Evolutionary conservation across 305 asterid species (phyloP).

Genomic region (Stenogyne calaminthoides): DNA sequence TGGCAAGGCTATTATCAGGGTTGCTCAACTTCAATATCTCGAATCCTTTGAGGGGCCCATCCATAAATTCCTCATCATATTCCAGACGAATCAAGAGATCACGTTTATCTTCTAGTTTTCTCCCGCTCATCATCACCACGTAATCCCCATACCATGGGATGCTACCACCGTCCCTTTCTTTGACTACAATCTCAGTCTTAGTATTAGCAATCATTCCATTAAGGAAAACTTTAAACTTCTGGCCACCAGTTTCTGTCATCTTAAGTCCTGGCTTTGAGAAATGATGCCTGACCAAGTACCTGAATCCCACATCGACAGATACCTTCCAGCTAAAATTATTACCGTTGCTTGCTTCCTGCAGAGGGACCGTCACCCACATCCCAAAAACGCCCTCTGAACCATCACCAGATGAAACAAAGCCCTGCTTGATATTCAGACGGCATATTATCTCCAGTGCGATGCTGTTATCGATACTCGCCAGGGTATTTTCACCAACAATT

Average conservation of each 20-base stretch:
- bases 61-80: conserved; percentile 13
- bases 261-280: conserved; percentile 32
- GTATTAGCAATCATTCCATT: conserved; percentile 34
- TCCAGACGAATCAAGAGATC: conserved; percentile 18
- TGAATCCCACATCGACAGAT: conserved; percentile 36
- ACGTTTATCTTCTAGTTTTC: conserved; percentile 18
- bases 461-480: not conserved
- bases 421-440: too few species aligned
- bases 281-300: conserved; percentile 41
- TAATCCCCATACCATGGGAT: conserved; percentile 17
- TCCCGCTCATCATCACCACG: conserved; percentile 27
- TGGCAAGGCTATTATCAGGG: conserved; percentile 12
- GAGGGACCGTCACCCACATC: conserved; percentile 23
- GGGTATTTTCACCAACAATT: not conserved
- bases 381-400: conserved; percentile 16
- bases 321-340: conserved; percentile 30
- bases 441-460: not conserved
- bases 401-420: not conserved
- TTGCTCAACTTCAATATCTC: conserved; percentile 19
- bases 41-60: not conserved
- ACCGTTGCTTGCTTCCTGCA: not conserved
- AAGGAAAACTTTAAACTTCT: conserved; percentile 27
- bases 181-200: not conserved
- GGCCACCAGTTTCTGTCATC: conserved; percentile 23
- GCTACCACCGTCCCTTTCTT: not conserved